Conservation (phyloP, 768 basidiomycete genomes). For the Boletus bicolor region DNA sequence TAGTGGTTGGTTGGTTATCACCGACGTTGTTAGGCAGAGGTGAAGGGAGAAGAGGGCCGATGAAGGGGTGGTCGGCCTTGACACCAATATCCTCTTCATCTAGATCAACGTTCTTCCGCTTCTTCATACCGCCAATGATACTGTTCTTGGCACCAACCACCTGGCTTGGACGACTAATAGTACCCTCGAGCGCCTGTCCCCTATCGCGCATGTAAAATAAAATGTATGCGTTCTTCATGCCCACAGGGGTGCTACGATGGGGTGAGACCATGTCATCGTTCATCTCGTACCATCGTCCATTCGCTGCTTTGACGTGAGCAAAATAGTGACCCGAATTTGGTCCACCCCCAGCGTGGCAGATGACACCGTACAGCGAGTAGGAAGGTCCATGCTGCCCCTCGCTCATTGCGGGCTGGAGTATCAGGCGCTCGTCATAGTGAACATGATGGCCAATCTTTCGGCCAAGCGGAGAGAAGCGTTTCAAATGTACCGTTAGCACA, state of each 20-base stretch:
- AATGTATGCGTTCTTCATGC: slow-evolving; percentile 83
- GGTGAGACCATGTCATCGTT: slow-evolving; percentile 79
- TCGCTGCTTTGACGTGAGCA: slow-evolving; percentile 70
- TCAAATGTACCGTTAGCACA: slow-evolving; percentile 89
- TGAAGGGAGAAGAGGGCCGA: slow-evolving; percentile 66
- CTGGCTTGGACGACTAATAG: slow-evolving; percentile 35
- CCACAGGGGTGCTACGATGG: slow-evolving; percentile 44
- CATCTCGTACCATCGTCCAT: slow-evolving; percentile 85
- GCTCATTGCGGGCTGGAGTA: slow-evolving; percentile 80
- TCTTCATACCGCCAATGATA: slow-evolving; percentile 48
- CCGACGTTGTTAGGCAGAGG: slow-evolving; percentile 23
- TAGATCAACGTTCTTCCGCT: slow-evolving; percentile 44
- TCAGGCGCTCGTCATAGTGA: slow-evolving; percentile 73
- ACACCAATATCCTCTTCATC: slow-evolving; percentile 48
- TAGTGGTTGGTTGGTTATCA: slow-evolving; percentile 17
- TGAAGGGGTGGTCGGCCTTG: slow-evolving; percentile 51
- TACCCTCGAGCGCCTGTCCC: slow-evolving; percentile 70
- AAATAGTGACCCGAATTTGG: slow-evolving; percentile 97
- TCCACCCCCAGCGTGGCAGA: slow-evolving; percentile 89
- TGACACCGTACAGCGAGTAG: slow-evolving; percentile 88
- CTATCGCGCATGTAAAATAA: slow-evolving; percentile 86
- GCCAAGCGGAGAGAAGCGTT: slow-evolving; percentile 90
- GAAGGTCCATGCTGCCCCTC: slow-evolving; percentile 68
- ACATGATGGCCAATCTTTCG: slow-evolving; percentile 78
- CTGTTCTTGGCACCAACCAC: slow-evolving; percentile 29